Evolutionary conservation across 768 basidiomycete genomes (phyloP).

Genomic region (Hypholoma sublateritium): DNA sequence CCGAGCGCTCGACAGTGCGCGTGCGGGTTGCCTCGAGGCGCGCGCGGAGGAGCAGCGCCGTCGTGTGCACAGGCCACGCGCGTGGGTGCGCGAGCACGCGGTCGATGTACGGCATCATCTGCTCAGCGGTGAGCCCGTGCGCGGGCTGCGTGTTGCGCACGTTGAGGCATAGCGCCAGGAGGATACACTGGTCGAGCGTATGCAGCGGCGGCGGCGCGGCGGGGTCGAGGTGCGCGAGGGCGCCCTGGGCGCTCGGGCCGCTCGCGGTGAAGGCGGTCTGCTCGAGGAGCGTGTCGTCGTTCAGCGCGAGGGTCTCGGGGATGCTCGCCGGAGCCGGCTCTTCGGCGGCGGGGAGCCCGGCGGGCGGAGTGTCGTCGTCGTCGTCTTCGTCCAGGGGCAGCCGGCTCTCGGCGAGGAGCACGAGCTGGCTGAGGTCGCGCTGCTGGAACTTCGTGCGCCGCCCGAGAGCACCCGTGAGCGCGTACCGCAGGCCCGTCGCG

Average conservation of each 20-base stretch:
- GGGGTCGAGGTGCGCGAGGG: constrained; percentile 76
- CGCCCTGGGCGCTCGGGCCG: constrained; percentile 41
- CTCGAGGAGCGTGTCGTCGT: constrained; percentile 96
- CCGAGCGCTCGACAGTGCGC: constrained; percentile 90
- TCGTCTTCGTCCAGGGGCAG: constrained; percentile 37
- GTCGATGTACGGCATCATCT: constrained; percentile 90
- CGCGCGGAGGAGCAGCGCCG: constrained; percentile 91
- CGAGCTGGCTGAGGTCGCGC: constrained; percentile 82
- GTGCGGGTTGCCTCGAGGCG: constrained; percentile 87
- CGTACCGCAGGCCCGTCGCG: constrained; percentile 79
- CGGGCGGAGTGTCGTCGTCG: neutral
- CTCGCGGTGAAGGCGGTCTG: constrained; percentile 89
- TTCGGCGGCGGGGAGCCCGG: neutral
- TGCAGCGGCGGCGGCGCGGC: constrained; percentile 83
- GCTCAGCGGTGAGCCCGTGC: constrained; percentile 88
- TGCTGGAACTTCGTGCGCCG: constrained; percentile 94
- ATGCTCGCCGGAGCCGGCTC: constrained; percentile 22
- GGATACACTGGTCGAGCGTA: constrained; percentile 91
- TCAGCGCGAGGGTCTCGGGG: constrained; percentile 81
- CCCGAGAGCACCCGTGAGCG: constrained; percentile 90
- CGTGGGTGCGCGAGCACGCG: constrained; percentile 86
- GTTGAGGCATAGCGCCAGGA: constrained; percentile 88
- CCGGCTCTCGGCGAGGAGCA: constrained; percentile 87
- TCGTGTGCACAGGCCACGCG: constrained; percentile 97
- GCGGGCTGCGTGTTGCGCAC: constrained; percentile 86